These are phyloP conservation scores for Neofusicoccum laricinum DNA, from an alignment of 2,329 filamentous ascomycete species.

Conservation along the genomic window DNA sequence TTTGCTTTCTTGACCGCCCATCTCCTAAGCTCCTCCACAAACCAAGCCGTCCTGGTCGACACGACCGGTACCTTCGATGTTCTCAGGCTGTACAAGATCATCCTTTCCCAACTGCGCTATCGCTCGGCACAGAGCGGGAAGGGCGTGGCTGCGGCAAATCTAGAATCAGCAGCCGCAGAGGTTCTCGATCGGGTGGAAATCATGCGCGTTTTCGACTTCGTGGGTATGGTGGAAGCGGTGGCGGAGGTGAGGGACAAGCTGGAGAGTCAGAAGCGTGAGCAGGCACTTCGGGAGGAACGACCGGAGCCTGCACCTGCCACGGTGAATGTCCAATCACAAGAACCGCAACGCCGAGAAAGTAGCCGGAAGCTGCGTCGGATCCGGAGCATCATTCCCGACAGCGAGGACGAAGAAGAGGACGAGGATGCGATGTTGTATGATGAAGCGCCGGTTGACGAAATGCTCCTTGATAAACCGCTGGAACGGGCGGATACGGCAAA, in stretches of 20 bases:
- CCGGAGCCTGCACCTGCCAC: background rate
- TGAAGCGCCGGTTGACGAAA: background rate
- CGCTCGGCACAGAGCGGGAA: background rate
- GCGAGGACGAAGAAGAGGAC: constrained; percentile 32
- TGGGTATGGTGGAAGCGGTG: constrained; percentile 47
- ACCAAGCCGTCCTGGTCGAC: constrained; percentile 45
- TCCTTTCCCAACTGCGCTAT: constrained; percentile 24
- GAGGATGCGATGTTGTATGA: constrained; percentile 41
- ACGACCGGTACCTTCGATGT: constrained; percentile 47
- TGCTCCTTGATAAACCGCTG: background rate
- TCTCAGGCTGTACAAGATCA: constrained; percentile 33
- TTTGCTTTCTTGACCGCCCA: constrained; percentile 38
- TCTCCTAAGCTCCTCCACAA: constrained; percentile 28
- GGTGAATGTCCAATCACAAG: background rate
- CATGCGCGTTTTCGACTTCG: constrained; percentile 51
- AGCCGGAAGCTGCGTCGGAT: background rate
- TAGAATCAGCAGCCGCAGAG: constrained; percentile 31
- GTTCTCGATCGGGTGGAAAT: constrained; percentile 46
- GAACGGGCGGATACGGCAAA: background rate
- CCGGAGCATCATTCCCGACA: constrained; percentile 29
- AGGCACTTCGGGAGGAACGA: background rate
- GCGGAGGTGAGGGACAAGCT: constrained; percentile 42
- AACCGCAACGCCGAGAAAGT: background rate
- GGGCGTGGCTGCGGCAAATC: background rate
- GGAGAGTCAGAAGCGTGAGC: constrained; percentile 18